Conservation (phyloP, 2,329 filamentous ascomycete species). For the Penicillium sp. region DNA sequence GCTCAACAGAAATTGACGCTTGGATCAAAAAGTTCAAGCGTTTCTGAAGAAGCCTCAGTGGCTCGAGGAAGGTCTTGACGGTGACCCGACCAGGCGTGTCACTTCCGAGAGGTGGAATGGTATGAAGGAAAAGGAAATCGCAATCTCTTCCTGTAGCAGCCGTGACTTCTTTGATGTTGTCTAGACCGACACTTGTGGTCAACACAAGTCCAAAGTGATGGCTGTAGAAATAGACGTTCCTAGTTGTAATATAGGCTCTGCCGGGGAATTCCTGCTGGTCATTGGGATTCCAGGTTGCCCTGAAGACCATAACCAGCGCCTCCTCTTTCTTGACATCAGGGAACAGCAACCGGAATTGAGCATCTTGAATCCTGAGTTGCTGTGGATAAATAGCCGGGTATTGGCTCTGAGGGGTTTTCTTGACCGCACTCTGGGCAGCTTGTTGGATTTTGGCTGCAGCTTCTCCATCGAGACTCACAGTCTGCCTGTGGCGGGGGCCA, state of each 20-base stretch:
- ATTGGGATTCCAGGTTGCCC: slow-evolving; percentile 82
- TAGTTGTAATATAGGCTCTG: slow-evolving; percentile 81
- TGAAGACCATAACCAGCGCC: slow-evolving; percentile 86
- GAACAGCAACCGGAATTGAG: slow-evolving; percentile 90
- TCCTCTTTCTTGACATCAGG: slow-evolving; percentile 75
- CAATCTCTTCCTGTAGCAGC: slow-evolving; percentile 86
- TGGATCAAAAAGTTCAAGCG: slow-evolving; percentile 84
- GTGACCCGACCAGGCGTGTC: slow-evolving; percentile 72
- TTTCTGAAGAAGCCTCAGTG: slow-evolving; percentile 76
- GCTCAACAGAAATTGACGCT: slow-evolving; percentile 71
- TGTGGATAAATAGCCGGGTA: slow-evolving; percentile 76
- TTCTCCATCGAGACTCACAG: slow-evolving; percentile 55
- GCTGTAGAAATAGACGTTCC: slow-evolving; percentile 93
- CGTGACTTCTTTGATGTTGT: slow-evolving; percentile 82
- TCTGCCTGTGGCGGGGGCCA: slow-evolving; percentile 53
- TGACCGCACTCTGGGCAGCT: slow-evolving; percentile 24
- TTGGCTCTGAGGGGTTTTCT: slow-evolving; percentile 45
- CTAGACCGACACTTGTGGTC: slow-evolving; percentile 73
- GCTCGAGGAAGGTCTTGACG: slow-evolving; percentile 90
- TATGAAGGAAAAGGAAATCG: slow-evolving; percentile 87
- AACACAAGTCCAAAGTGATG: slow-evolving; percentile 89
- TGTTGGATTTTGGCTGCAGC: slow-evolving; percentile 34
- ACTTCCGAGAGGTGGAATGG: slow-evolving; percentile 63
- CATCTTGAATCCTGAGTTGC: slow-evolving; percentile 81
- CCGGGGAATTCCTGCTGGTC: slow-evolving; percentile 77